Conservation (phyloP, 2,329 filamentous ascomycete species). For the Fusarium papillatum region DNA sequence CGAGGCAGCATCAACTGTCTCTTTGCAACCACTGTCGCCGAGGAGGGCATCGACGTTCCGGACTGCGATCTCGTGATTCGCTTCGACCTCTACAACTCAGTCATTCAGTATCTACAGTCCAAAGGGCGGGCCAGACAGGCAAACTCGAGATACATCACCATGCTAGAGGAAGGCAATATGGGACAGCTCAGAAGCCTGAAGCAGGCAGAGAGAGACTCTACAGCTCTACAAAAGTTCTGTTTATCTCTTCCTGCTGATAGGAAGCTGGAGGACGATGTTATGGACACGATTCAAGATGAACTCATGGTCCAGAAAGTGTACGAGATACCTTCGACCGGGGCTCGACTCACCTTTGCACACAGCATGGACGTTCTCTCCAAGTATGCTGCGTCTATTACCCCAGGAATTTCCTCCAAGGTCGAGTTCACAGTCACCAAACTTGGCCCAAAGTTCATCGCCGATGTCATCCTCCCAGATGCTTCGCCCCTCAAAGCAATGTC, state of each 20-base stretch:
- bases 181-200: constrained; percentile 69
- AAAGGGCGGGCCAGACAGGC: constrained; percentile 85
- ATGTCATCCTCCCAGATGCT: constrained; percentile 82
- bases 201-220: constrained; percentile 72
- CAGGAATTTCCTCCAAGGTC: constrained; percentile 49
- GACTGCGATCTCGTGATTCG: constrained; percentile 77
- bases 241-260: constrained; percentile 80
- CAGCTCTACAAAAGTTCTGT: constrained; percentile 82
- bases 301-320: constrained; percentile 62
- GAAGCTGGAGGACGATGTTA: constrained; percentile 52
- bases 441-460: constrained; percentile 76
- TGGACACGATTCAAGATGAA: constrained; percentile 40
- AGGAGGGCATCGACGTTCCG: constrained; percentile 77
- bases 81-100: constrained; percentile 89
- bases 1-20: constrained; percentile 72
- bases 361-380: constrained; percentile 79
- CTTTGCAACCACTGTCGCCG: constrained; percentile 76
- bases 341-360: constrained; percentile 83
- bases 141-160: constrained; percentile 85
- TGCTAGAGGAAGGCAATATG: constrained; percentile 81
- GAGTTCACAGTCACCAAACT: constrained; percentile 74
- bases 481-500: constrained; percentile 78
- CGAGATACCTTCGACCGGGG: constrained; percentile 75
- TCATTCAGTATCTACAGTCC: constrained; percentile 97
- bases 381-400: constrained; percentile 76